phyloP scores from a whole-genome alignment of 306 rosid species.

The Lablab purpureus region DNA sequence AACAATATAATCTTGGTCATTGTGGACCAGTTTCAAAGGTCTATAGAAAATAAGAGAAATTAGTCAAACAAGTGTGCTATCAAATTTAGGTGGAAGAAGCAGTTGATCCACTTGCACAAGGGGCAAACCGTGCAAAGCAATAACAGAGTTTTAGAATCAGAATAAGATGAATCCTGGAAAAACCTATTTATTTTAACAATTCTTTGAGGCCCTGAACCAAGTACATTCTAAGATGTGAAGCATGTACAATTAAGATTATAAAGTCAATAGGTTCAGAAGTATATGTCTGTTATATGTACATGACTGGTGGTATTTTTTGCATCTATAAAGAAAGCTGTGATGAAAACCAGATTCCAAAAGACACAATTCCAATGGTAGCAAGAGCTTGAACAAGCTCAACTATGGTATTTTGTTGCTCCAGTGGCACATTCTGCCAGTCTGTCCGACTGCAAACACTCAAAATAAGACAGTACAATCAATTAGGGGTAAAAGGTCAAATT shows the following conservation, averaged over 20 bases:
- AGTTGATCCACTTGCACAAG: not conserved
- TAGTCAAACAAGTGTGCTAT: conserved; percentile 3
- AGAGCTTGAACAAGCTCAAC: conserved; percentile 78
- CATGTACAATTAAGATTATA: conserved; percentile 56
- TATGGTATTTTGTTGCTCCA: conserved; percentile 58
- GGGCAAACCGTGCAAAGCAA: not conserved
- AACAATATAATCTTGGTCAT: conserved; percentile 4
- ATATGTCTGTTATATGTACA: conserved; percentile 59
- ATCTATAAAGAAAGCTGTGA: conserved; percentile 64
- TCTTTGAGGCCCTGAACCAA: conserved; percentile 46
- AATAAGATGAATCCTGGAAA: conserved; percentile 8
- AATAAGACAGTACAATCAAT: conserved; percentile 15
- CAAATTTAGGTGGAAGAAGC: not conserved
- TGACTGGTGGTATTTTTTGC: conserved; percentile 40
- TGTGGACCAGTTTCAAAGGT: not conserved
- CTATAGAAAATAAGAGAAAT: not conserved
- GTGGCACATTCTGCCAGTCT: conserved; percentile 68
- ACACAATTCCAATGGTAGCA: conserved; percentile 76
- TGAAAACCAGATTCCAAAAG: conserved; percentile 83
- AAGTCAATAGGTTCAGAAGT: conserved; percentile 47
- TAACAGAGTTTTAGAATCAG: conserved; percentile 25
- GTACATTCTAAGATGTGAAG: conserved; percentile 52
- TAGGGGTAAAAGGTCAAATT: not conserved
- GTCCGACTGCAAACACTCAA: conserved; percentile 58
- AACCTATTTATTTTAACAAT: conserved; percentile 1